phyloP scores from a whole-genome alignment of 2,329 filamentous ascomycete species.

The Fusarium virguliforme region DNA sequence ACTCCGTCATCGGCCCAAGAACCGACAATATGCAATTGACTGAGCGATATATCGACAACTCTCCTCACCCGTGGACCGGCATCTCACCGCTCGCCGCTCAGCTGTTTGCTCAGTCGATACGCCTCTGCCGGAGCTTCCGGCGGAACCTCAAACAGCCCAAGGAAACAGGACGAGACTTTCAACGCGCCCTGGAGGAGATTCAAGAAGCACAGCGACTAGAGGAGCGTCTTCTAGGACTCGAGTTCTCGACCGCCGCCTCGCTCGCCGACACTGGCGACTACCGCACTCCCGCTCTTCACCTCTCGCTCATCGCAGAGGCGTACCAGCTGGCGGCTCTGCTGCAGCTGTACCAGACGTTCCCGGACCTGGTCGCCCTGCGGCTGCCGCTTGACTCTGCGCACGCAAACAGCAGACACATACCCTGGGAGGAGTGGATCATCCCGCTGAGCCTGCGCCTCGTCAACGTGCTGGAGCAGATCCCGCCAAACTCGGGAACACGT shows the following conservation, averaged over 20 bases:
- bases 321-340: constrained; percentile 59
- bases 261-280: constrained; percentile 54
- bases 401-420: constrained; percentile 44
- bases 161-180: constrained; percentile 52
- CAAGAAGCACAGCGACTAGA: constrained; percentile 54
- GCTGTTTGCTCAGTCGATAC: constrained; percentile 57
- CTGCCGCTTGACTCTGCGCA: constrained; percentile 49
- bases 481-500: constrained; percentile 55
- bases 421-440: constrained; percentile 58
- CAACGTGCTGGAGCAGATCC: constrained; percentile 55
- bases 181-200: constrained; percentile 44
- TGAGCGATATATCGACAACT: constrained; percentile 36
- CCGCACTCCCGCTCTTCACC: constrained; percentile 52
- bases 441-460: constrained; percentile 55
- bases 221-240: constrained; percentile 54
- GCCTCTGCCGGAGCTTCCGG: constrained; percentile 57
- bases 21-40: constrained; percentile 29
- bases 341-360: constrained; percentile 61
- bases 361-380: constrained; percentile 54
- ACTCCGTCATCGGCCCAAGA: neutral
- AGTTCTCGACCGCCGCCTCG: constrained; percentile 42
- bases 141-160: constrained; percentile 41
- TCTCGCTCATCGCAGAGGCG: constrained; percentile 58
- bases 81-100: constrained; percentile 55
- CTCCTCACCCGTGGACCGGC: constrained; percentile 59